Evolutionary conservation across 169 alveolate species (phyloP).

Genomic region (Toxoplasma gondii): DNA sequence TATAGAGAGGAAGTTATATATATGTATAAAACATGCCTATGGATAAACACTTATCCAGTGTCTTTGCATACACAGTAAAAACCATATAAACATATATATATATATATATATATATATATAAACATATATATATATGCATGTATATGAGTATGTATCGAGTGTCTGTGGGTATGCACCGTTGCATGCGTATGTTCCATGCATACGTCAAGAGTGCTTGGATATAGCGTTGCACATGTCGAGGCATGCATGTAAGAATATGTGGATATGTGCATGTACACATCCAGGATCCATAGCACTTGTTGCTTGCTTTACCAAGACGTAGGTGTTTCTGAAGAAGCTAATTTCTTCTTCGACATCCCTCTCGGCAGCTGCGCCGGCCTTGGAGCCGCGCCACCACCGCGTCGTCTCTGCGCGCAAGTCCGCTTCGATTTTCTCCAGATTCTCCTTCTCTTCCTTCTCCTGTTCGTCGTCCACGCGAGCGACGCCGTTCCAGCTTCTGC

Average conservation of each 20-base stretch:
- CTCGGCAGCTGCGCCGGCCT: background rate
- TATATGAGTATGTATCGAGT: too few relatives aligned
- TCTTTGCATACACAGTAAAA: too few relatives aligned
- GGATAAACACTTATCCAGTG: too few relatives aligned
- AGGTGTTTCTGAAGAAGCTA: background rate
- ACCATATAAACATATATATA: background rate
- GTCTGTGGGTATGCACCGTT: too few relatives aligned
- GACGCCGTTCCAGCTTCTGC: background rate
- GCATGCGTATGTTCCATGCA: too few relatives aligned
- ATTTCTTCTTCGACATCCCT: conserved; percentile 20
- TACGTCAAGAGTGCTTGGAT: too few relatives aligned
- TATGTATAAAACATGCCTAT: too few relatives aligned
- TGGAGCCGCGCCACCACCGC: background rate
- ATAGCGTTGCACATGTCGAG: too few relatives aligned
- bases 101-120: too few relatives aligned
- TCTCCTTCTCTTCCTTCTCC: background rate
- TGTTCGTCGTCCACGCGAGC: background rate
- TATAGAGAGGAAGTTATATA: too few relatives aligned
- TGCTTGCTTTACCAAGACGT: background rate
- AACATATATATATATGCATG: too few relatives aligned
- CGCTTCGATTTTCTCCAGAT: background rate
- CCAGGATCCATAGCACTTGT: background rate
- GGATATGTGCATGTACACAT: background rate
- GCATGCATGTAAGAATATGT: background rate
- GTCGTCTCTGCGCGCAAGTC: background rate